phyloP scores from a whole-genome alignment of 495 filamentous ascomycete species.

The Annulohypoxylon bovei region DNA sequence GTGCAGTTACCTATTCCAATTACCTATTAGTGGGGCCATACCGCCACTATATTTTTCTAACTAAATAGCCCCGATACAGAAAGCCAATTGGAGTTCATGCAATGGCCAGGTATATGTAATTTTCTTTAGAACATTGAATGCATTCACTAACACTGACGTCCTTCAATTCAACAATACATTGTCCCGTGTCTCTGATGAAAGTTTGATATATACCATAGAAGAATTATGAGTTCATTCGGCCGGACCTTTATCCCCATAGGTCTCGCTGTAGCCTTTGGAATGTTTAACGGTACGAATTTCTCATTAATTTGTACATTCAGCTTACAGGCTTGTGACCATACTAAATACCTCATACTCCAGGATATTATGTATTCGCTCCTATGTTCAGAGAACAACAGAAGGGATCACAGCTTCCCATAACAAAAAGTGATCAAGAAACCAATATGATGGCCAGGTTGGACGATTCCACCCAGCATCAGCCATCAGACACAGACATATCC shows the following conservation, averaged over 20 bases:
- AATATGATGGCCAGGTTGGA: slow-evolving; percentile 1
- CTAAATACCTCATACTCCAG: slow-evolving; percentile 42
- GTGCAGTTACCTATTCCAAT: background rate
- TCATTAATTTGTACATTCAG: slow-evolving; percentile 5
- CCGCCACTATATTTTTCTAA: slow-evolving; percentile 4
- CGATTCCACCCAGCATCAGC: slow-evolving; percentile 10
- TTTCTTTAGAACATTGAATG: background rate
- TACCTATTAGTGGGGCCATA: slow-evolving; percentile 18
- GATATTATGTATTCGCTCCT: slow-evolving; percentile 56
- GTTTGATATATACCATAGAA: background rate
- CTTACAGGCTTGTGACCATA: slow-evolving; percentile 27
- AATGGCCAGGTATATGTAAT: background rate
- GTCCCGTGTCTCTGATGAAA: background rate
- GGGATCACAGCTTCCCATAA: slow-evolving; percentile 26
- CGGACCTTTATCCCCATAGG: slow-evolving; percentile 38
- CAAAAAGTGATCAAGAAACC: slow-evolving; percentile 20
- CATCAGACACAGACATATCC: background rate
- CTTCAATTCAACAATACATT: background rate
- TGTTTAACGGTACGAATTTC: slow-evolving; percentile 47
- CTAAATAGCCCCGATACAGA: background rate
- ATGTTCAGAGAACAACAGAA: slow-evolving; percentile 51
- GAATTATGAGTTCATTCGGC: slow-evolving; percentile 41
- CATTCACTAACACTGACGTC: background rate
- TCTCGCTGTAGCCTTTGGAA: slow-evolving; percentile 44
- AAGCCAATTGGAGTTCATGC: background rate